Evolutionary conservation across 2,329 filamentous ascomycete species (phyloP).

Genomic region (Colletotrichum sp.): DNA sequence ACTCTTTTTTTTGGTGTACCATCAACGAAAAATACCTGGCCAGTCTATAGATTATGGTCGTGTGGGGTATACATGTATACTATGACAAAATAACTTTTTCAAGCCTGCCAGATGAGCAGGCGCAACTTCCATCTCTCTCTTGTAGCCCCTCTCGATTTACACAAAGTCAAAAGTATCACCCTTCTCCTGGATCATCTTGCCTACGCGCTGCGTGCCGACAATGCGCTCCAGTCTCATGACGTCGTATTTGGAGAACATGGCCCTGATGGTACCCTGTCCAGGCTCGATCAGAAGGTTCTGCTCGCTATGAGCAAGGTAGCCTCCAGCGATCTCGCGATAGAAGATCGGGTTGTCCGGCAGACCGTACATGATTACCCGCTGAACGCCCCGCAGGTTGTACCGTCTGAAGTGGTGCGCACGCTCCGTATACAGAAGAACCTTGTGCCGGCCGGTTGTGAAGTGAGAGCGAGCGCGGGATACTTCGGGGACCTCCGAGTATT

Average conservation of each 20-base stretch:
- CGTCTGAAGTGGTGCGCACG: constrained; percentile 96
- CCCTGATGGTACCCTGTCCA: constrained; percentile 64
- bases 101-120: background rate
- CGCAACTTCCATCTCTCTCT: constrained; percentile 1
- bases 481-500: constrained; percentile 82
- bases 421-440: constrained; percentile 88
- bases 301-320: constrained; percentile 66
- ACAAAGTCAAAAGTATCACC: constrained; percentile 96
- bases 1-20: constrained; percentile 5
- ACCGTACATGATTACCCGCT: constrained; percentile 86
- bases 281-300: constrained; percentile 59
- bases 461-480: constrained; percentile 85
- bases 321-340: constrained; percentile 77
- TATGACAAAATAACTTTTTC: constrained; percentile 17
- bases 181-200: constrained; percentile 82
- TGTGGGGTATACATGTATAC: constrained; percentile 22
- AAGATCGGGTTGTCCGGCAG: constrained; percentile 88
- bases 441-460: constrained; percentile 83
- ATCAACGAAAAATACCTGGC: constrained; percentile 16
- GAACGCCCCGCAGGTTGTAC: constrained; percentile 82
- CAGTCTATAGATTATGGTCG: constrained; percentile 19
- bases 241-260: constrained; percentile 88
- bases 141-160: constrained; percentile 44
- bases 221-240: constrained; percentile 86
- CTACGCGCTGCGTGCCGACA: constrained; percentile 80